A percentile compares a stretch with the other conserved stretches of the same genome.
Evolutionary conservation across 108 stramenopile species (phyloP).

Genomic region (Seminavis robusta): DNA sequence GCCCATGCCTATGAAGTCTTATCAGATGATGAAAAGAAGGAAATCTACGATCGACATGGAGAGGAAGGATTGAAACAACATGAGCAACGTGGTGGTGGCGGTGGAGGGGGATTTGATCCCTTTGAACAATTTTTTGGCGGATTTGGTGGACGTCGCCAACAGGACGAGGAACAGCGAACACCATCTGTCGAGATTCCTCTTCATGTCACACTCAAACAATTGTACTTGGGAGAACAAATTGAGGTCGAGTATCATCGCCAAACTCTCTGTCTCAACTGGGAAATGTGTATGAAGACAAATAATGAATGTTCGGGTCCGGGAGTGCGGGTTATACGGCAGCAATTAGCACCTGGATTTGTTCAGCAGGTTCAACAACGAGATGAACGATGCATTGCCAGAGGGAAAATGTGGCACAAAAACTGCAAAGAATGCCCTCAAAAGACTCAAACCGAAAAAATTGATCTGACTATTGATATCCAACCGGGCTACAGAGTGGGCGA

Average conservation of each 20-base stretch:
- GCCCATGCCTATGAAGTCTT: conserved; percentile 96
- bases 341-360: conserved; percentile 97
- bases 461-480: conserved; percentile 86
- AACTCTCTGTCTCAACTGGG: conserved; percentile 88
- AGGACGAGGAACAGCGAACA: conserved; percentile 79
- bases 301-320: conserved; percentile 93
- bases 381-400: conserved; percentile 89
- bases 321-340: conserved; percentile 80
- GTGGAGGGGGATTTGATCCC: conserved; percentile 70
- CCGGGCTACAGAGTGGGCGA: conserved; percentile 85
- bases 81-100: conserved; percentile 63
- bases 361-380: conserved; percentile 94
- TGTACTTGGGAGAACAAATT: conserved; percentile 89
- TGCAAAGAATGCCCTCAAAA: conserved; percentile 89
- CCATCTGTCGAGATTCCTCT: conserved; percentile 91
- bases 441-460: conserved; percentile 91
- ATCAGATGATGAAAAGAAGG: conserved; percentile 91
- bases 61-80: conserved; percentile 97
- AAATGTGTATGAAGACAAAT: conserved; percentile 82
- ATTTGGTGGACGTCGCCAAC: conserved; percentile 70
- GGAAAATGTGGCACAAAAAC: conserved; percentile 87
- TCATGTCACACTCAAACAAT: conserved; percentile 86
- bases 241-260: conserved; percentile 91
- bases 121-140: conserved; percentile 73
- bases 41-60: conserved; percentile 93